Base-by-base conservation (phyloP, 441 rosid species). In the Mallotus repandus region DNA sequence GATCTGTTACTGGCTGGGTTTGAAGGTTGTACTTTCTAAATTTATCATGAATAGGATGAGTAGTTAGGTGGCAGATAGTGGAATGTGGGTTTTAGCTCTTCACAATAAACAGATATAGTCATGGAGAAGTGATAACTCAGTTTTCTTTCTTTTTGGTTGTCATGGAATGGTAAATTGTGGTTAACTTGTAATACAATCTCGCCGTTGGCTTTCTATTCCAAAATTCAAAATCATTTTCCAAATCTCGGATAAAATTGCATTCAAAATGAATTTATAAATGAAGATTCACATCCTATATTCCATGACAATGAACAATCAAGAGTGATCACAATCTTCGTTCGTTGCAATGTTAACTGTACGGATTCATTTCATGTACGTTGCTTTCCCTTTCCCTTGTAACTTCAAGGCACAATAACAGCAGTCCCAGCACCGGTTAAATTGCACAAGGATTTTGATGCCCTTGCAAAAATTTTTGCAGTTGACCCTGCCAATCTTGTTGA, bases 21-120 rank as follows among this genome's bases (percentile, higher is more conserved):
- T 71, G 15, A 57, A 66, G 73, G 76, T 29, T 74, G 80, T 74
- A 71, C 9, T 65, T 9, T 50, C 41, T 15, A 16, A 43, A 21
- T 71, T 43, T 3, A 71, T 60, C 38, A 59, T 54, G 54, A 65
- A 46, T 74, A 65, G 78, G 62, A 50, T 48, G 63, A 59, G 9
- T 15, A 38, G 77, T 74, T 77, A 43, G 59, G 68, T 46, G 48
- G 74, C 69, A 76, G 68, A 69, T 69, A 29, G 76, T 50, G 52
- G 61, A 56, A 58, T 61, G 68, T 55, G 77, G 66, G 15, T 49
- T 4, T 38, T 66, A 52, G 73, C 46, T 66, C 64, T 69, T 66
- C 71, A 16, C 32, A 48, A 38, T 58, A 41, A 54, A 35, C 21
- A 25, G 32, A 38, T 70, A 50, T 55, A 63, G 48, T 71, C 50